Base-by-base conservation (phyloP, 1,284 basidiomycete species). In the Ganoderma meredithae region DNA sequence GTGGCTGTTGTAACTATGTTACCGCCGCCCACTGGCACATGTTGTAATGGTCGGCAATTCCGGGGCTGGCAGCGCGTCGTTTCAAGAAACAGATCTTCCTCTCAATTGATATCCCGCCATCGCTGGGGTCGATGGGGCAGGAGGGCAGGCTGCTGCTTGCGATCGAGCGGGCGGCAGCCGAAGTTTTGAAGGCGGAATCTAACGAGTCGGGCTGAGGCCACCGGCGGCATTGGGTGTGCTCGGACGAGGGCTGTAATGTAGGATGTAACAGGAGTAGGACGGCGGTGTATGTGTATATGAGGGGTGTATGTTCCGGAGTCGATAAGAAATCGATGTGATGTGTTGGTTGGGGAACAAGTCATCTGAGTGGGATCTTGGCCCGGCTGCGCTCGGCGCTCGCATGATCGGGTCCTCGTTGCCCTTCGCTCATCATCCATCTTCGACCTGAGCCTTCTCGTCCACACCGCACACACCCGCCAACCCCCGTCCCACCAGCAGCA, bases 71-170 rank as follows among this genome's bases (percentile, higher is more conserved):
- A 93, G 91, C 90, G 40, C 84, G 81, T 75, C 84, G 89, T 52
- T 86, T 90, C 73, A 80, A 83, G 72, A 91, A 88, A 76, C 86
- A 89, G 77, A 86, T 94, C 67, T 91, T 91, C 78, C 74, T 94
- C 78, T 90, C 90, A 13, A 81, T 93, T 39, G 92, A 93, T 79
- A 76, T 91, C 36, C 86, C 88, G 33, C 77, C 82, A 36, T 72
- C 80, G 27, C 79, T 83, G 71, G 72, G 81, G 71, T 76, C 83
- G 53, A 78, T 83, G 76, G 84, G 83, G 62, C 82, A 85, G 71
- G 84, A 84, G 22, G 78, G 83, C 22, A 80, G 79, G 76, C 68
- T 90, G 66, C 52, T 86, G 73, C 74, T 88, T 60, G 85, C 84
- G 65, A 85, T 85, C 63, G 91, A 93, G 78, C 87, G 83, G 77